Evolutionary conservation across 1,284 basidiomycete species (phyloP), one percentile per base, ranked within the genome.

Genomic region (Microbotryum scabiosae): DNA sequence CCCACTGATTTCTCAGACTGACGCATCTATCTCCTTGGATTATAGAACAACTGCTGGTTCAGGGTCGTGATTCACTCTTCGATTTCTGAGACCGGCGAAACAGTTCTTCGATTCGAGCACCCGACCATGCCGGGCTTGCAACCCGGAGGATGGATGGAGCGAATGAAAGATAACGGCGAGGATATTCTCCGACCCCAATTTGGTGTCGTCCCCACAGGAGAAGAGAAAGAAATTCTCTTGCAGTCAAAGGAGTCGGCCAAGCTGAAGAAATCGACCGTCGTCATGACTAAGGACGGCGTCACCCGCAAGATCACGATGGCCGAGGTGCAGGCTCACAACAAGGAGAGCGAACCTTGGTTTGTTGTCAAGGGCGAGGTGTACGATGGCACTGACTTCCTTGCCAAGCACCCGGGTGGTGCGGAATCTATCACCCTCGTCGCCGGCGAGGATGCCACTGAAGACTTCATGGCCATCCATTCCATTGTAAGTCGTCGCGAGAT

Each of bases 91-190:
- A 72, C 76, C 1, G 71, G 66, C 61, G 10, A 63, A 52, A 23
- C 52, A 56, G 54, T 62, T 51, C 68, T 85, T 16, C 73, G 72
- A 4, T 85, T 85, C 69, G 83, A 85, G 70, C 84, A 85, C 67
- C 84, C 84, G 1, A 82, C 84, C 1, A 72, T 80, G 58, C 80
- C 79, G 1, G 83, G 82, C 4, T 75, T 73, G 14, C 73, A 75
- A 26, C 65, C 78, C n/a, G 81, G 80, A 9, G 84, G 84, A 3
- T 85, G 84, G 84, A 85, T 85, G 84, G 76, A 81, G 75, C 75
- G 82, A 28, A 73, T 84, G 69, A 82, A 83, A 70, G 73, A 75
- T 18, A 71, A 75, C 21, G 82, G 82, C 0, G 57, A 73, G 20
- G 78, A 83, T 65, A 74, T 80, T 9, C 70, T 77, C 16, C 76